Conservation (phyloP, 2,329 filamentous ascomycete genomes). For the Exophiala oligosperma region DNA sequence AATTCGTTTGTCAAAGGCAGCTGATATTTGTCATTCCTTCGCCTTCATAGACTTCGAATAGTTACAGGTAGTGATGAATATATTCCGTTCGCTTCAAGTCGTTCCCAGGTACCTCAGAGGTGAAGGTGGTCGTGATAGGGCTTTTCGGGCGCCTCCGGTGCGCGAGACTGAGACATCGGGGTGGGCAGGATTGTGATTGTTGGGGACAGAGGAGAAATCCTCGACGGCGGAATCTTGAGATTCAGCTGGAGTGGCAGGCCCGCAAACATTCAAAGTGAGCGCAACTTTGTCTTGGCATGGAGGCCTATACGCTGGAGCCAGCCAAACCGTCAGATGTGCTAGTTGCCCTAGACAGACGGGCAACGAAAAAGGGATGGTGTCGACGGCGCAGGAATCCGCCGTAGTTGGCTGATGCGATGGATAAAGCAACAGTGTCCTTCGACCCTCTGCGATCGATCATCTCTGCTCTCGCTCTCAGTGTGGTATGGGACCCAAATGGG, state of each 20-base stretch:
- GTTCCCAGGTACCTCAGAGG: background rate
- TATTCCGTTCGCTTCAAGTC: slow-evolving; percentile 1
- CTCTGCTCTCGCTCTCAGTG: background rate
- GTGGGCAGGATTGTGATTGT: background rate
- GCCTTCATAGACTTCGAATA: slow-evolving; percentile 2
- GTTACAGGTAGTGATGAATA: slow-evolving; percentile 3
- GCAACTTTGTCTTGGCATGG: background rate
- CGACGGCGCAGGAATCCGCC: background rate
- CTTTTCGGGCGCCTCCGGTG: background rate
- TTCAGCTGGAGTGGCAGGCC: background rate
- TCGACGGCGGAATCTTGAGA: background rate
- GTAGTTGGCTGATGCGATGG: slow-evolving; percentile 1
- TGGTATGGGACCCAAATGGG: background rate
- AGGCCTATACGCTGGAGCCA: background rate
- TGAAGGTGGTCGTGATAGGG: background rate
- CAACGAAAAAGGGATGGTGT: background rate
- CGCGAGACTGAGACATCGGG: background rate
- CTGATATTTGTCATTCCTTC: background rate
- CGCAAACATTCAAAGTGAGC: background rate
- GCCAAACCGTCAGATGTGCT: background rate
- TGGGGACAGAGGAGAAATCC: background rate
- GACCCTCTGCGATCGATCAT: background rate
- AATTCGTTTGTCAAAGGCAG: slow-evolving; percentile 7
- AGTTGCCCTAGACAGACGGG: background rate
- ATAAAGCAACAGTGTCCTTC: slow-evolving; percentile 1